Percentiles rank a stretch among this genome's conserved stretches.
phyloP scores from a whole-genome alignment of 169 alveolate genomes.

The Plasmodium vinckei region DNA sequence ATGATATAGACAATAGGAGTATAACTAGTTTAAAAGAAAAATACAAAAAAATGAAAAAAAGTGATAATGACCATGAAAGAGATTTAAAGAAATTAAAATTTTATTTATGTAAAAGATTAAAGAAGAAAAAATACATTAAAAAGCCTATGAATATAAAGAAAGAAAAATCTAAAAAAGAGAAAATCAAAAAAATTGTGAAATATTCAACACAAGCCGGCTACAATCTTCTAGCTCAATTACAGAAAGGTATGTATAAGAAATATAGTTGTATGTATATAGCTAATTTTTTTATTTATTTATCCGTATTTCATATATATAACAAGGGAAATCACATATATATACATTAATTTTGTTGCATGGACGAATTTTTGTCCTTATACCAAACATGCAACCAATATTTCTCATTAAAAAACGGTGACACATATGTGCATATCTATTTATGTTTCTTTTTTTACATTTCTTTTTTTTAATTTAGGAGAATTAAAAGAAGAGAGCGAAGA shows the following conservation, averaged over 20 bases:
- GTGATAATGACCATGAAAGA: constrained; percentile 6
- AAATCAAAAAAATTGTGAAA: constrained; percentile 16
- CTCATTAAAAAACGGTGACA: neutral
- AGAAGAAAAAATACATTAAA: constrained; percentile 38
- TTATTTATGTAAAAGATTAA: constrained; percentile 46
- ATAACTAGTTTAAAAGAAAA: constrained; percentile 38
- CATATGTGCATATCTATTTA: neutral
- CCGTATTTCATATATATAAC: neutral
- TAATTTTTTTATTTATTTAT: too few species aligned
- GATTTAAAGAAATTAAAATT: constrained; percentile 57
- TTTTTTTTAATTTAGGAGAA: neutral
- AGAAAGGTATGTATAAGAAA: constrained; percentile 14
- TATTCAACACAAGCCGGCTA: constrained; percentile 32
- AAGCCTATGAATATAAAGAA: constrained; percentile 3
- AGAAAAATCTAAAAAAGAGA: constrained; percentile 26
- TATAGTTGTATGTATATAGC: neutral
- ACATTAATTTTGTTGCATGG: neutral
- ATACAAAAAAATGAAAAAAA: constrained; percentile 46
- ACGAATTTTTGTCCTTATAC: too few species aligned
- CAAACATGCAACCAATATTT: too few species aligned
- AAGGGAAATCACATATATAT: neutral
- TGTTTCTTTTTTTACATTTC: neutral
- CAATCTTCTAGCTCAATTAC: constrained; percentile 42
- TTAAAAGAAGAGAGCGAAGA: constrained; percentile 8
- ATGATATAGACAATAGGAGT: constrained; percentile 23